Evolutionary conservation across 345 rosid species (phyloP).

Genomic region (Aquilaria sinensis): DNA sequence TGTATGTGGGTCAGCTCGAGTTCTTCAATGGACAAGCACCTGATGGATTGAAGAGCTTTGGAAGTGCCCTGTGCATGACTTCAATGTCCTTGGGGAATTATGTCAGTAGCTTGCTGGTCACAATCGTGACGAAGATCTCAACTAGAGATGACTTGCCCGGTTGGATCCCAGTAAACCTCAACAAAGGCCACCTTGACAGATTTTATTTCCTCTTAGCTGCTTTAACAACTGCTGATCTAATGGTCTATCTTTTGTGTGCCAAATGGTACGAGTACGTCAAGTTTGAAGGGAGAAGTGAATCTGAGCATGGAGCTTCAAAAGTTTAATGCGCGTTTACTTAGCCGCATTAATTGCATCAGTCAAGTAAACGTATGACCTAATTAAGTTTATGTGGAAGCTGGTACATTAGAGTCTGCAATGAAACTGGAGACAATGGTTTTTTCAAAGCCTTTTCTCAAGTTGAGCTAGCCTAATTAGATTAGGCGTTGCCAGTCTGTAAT

Average conservation of each 20-base stretch:
- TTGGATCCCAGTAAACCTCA: slow-evolving; percentile 91
- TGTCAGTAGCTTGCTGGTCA: slow-evolving; percentile 79
- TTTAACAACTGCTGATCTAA: slow-evolving; percentile 60
- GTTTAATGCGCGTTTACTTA: not conserved
- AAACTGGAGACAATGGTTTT: slow-evolving; percentile 11
- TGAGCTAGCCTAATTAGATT: not conserved
- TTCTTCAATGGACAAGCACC: slow-evolving; percentile 95
- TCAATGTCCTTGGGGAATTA: slow-evolving; percentile 94
- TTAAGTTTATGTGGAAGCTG: not conserved
- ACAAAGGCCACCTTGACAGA: slow-evolving; percentile 82
- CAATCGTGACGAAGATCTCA: slow-evolving; percentile 77
- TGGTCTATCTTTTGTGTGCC: slow-evolving; percentile 53
- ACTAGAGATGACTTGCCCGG: slow-evolving; percentile 65
- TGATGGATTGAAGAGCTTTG: slow-evolving; percentile 89
- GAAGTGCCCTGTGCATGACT: slow-evolving; percentile 94
- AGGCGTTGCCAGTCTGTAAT: too few species aligned
- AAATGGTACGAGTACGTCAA: slow-evolving; percentile 71
- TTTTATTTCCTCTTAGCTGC: slow-evolving; percentile 89
- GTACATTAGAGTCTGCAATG: slow-evolving; percentile 9
- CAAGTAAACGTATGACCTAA: too few species aligned
- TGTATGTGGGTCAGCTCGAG: slow-evolving; percentile 95
- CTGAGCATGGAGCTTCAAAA: not conserved
- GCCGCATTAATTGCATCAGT: too few species aligned
- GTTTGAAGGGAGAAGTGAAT: slow-evolving; percentile 34
- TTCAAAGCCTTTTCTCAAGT: not conserved